phyloP scores from a whole-genome alignment of 345 rosid genomes.

The Fremontodendron californicum region DNA sequence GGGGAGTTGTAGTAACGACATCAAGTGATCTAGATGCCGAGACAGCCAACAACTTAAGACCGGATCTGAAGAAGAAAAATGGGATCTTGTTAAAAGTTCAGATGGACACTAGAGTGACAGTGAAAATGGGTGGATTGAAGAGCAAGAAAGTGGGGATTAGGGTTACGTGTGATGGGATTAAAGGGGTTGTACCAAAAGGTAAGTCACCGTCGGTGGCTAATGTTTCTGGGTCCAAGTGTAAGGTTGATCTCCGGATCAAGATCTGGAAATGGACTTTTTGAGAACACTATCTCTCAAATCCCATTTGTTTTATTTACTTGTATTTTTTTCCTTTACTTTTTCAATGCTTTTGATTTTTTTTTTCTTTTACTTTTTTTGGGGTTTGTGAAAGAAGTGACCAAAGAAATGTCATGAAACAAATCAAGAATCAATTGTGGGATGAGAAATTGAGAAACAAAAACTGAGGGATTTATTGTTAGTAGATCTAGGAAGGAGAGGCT shows the following conservation, averaged over 20 bases:
- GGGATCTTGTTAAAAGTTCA: constrained; percentile 48
- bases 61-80: constrained; percentile 63
- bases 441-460: not conserved
- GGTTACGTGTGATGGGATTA: constrained; percentile 67
- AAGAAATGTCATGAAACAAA: not conserved
- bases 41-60: constrained; percentile 45
- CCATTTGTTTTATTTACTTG: not conserved
- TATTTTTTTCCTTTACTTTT: not conserved
- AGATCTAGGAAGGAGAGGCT: not conserved
- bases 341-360: not conserved
- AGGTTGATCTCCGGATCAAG: constrained; percentile 80
- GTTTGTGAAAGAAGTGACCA: constrained; percentile 2
- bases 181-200: constrained; percentile 62
- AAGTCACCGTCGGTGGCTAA: constrained; percentile 61
- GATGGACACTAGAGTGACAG: constrained; percentile 63
- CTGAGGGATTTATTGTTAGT: constrained; percentile 2
- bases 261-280: constrained; percentile 85
- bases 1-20: constrained; percentile 46
- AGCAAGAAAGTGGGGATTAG: constrained; percentile 75
- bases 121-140: constrained; percentile 52
- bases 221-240: constrained; percentile 48
- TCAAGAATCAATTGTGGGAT: not conserved
- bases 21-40: constrained; percentile 69
- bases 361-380: not conserved
- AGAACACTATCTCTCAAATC: not conserved